A percentile compares a stretch with the other conserved stretches of the same genome.
Conservation (phyloP, 306 rosid species). For the Corylus heterophylla region DNA sequence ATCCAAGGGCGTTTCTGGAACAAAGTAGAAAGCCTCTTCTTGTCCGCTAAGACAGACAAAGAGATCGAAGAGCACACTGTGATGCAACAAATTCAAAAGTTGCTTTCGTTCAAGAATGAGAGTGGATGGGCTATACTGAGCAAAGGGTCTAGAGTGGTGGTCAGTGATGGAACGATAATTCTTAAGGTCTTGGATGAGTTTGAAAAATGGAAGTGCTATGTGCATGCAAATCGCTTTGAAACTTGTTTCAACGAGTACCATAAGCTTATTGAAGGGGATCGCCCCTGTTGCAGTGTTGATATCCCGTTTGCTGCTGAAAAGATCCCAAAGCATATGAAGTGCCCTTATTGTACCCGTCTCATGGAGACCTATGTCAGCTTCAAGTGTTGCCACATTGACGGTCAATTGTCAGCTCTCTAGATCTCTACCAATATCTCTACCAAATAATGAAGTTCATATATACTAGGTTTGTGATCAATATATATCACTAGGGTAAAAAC, state of each 20-base stretch:
- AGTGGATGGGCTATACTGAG: constrained; percentile 50
- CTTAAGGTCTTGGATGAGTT: constrained; percentile 43
- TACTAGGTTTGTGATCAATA: not conserved
- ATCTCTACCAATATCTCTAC: too few species aligned
- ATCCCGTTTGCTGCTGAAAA: constrained; percentile 15
- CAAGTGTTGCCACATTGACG: constrained; percentile 42
- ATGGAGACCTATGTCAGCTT: constrained; percentile 42
- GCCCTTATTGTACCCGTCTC: constrained; percentile 31
- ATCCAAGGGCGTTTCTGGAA: constrained; percentile 47
- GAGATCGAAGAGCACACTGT: not conserved
- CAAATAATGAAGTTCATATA: not conserved
- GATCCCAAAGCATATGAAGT: constrained; percentile 23
- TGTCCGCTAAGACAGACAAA: constrained; percentile 26
- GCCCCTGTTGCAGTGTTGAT: constrained; percentile 16
- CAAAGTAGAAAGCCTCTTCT: constrained; percentile 40
- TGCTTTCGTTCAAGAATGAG: constrained; percentile 58
- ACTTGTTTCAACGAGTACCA: constrained; percentile 26
- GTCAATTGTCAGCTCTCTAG: not conserved
- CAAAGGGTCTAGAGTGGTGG: constrained; percentile 42
- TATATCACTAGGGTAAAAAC: too few species aligned
- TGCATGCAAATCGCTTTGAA: constrained; percentile 38
- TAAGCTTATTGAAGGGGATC: constrained; percentile 7
- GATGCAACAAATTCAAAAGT: constrained; percentile 46
- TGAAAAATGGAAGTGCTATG: constrained; percentile 43
- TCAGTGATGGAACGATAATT: constrained; percentile 34